Percentiles rank a stretch among this genome's conserved stretches.
Conservation (phyloP, 2,329 filamentous ascomycete genomes). For the Lecanosticta acicola region DNA sequence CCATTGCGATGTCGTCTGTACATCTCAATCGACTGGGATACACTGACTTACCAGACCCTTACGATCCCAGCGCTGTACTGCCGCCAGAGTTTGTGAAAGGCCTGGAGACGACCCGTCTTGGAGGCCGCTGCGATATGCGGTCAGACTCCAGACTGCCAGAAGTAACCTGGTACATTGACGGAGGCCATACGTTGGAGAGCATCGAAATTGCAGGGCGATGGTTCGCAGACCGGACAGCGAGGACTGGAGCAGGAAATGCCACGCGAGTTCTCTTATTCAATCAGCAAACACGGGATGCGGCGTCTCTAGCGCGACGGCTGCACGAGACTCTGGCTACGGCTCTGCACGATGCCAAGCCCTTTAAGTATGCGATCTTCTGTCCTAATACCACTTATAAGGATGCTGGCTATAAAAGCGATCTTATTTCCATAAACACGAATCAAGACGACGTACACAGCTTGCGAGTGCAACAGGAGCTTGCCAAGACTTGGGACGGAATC, state of each 20-base stretch:
- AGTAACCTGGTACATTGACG: conserved; percentile 75
- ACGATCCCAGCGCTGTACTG: conserved; percentile 41
- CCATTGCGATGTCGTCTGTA: conserved; percentile 53
- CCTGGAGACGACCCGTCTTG: conserved; percentile 60
- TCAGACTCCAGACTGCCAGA: conserved; percentile 43
- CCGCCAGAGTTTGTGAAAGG: conserved; percentile 60
- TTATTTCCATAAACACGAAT: conserved; percentile 58
- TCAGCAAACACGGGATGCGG: conserved; percentile 78
- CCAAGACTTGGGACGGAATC: conserved; percentile 53
- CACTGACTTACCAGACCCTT: conserved; percentile 37
- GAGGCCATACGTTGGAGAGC: conserved; percentile 82
- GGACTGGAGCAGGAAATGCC: conserved; percentile 14
- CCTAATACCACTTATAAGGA: conserved; percentile 65
- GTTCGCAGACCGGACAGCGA: conserved; percentile 53
- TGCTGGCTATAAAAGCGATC: conserved; percentile 57
- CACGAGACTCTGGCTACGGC: conserved; percentile 50
- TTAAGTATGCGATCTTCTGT: conserved; percentile 73
- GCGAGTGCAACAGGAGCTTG: conserved; percentile 63
- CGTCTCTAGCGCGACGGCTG: conserved; percentile 58
- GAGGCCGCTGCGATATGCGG: conserved; percentile 72
- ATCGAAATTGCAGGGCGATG: conserved; percentile 69
- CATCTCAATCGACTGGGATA: conserved; percentile 49
- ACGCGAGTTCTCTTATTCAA: conserved; percentile 75
- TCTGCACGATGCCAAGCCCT: conserved; percentile 43
- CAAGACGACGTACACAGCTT: conserved; percentile 53